Base-by-base conservation (phyloP, 345 rosid species). In the Sisymbrium irio region DNA sequence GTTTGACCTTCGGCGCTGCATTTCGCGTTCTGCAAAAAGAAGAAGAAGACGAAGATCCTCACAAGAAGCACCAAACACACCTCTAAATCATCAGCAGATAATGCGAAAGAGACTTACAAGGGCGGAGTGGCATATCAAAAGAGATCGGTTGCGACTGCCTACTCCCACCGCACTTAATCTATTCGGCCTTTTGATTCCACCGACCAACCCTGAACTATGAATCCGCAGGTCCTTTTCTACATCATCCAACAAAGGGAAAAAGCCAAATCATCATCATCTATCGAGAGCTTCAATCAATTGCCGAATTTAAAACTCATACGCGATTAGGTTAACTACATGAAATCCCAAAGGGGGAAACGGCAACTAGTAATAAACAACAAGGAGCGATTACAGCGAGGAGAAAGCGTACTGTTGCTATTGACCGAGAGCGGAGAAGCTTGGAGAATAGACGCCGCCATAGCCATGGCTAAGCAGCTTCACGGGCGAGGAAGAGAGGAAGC, bases 1-100 rank as follows among this genome's bases (percentile, higher is more conserved):
- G 97, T 91, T 76, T 93, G 96, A 66, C 93, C 98, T 19, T 85
- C 83, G 25, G 25, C 25, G 32, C 87, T 85, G 73, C 91, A 87
- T 72, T 81, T 83, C 7, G 89, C 84, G 65, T 80, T 85, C 92
- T 91, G 86, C 86, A 79, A 58, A 49, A 7, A 32, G 39, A 15
- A 25, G 47, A 67, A 62, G 60, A 46, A 19, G 25, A 2, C 25
- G 19, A 53, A 71, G 8, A 53, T n/a, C n/a, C n/a, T n/a, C n/a
- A 71, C 12, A 55, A 40, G 11, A 73, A 56, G 18, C 28, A 50
- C 56, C 55, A 20, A 22, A 50, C 32, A 50, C 32, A 47, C 60
- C 3, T 22, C 12, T 9, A 18, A 65, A 65, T 53, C 57, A 39
- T 14, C 28, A 27, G 1, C 27, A 27, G 28, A 27, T 27, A 27